Percentiles rank a stretch among this genome's conserved stretches.
These are phyloP conservation scores for Globisporangium orthogonon DNA, from an alignment of 352 stramenopile genomes.

Conservation along the genomic window DNA sequence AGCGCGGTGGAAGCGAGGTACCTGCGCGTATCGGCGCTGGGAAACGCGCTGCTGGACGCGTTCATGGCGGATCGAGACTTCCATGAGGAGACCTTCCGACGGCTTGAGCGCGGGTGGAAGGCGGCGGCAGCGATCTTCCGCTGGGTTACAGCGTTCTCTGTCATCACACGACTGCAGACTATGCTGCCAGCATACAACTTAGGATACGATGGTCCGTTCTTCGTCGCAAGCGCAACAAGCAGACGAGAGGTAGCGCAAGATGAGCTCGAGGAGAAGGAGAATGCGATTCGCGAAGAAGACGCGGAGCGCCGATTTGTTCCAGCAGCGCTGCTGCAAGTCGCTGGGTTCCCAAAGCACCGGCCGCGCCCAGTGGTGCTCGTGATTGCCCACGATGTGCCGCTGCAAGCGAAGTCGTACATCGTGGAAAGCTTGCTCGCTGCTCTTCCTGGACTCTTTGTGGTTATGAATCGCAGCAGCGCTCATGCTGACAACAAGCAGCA, in stretches of 20 bases:
- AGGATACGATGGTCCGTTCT: constrained; percentile 19
- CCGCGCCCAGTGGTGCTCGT: constrained; percentile 61
- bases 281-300: constrained; percentile 21
- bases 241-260: constrained; percentile 36
- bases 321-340: constrained; percentile 27
- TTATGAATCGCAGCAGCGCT: constrained; percentile 37
- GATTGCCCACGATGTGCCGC: constrained; percentile 61
- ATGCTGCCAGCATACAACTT: constrained; percentile 21
- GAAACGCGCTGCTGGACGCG: constrained; percentile 31
- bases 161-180: constrained; percentile 35
- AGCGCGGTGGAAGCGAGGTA: constrained; percentile 27
- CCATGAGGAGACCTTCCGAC: constrained; percentile 33
- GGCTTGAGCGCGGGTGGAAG: constrained; percentile 34
- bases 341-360: constrained; percentile 24
- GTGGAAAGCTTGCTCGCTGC: constrained; percentile 28
- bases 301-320: constrained; percentile 59
- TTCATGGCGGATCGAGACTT: constrained; percentile 49
- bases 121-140: constrained; percentile 49
- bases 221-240: constrained; percentile 25
- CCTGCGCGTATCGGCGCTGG: constrained; percentile 32
- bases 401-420: constrained; percentile 24
- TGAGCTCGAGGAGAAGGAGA: constrained; percentile 24
- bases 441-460: constrained; percentile 71
- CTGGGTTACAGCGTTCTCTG: constrained; percentile 41
- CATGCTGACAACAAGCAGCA: neutral